These are phyloP conservation scores for Alternaria conjuncta DNA, from an alignment of 2,329 filamentous ascomycete species.

Conservation along the genomic window DNA sequence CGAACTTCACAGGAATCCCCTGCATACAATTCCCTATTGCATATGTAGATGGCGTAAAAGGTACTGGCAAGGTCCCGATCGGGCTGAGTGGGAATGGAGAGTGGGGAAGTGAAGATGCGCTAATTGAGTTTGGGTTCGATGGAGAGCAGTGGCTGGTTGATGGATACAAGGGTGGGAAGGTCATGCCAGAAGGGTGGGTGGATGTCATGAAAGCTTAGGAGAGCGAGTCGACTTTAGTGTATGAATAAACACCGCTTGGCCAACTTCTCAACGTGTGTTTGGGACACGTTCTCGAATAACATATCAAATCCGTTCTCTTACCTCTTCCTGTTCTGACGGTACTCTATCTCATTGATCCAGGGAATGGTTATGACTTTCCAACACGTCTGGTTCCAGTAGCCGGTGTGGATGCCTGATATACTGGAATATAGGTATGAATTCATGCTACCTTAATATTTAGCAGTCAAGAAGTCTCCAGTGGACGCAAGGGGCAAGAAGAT, in stretches of 20 bases:
- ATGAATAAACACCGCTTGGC: not conserved
- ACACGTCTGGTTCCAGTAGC: not conserved
- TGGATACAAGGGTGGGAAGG: conserved; percentile 42
- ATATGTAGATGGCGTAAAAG: conserved; percentile 64
- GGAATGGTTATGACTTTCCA: not conserved
- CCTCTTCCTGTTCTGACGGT: not conserved
- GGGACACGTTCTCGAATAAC: not conserved
- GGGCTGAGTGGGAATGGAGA: conserved; percentile 62
- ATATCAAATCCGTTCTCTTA: no score
- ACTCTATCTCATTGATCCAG: not conserved
- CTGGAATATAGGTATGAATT: not conserved
- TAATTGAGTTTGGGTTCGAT: conserved; percentile 61
- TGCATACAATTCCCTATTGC: conserved; percentile 77
- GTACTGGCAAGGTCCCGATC: conserved; percentile 62
- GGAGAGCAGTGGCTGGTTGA: conserved; percentile 56
- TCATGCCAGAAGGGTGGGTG: conserved; percentile 47
- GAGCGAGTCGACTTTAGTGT: not conserved
- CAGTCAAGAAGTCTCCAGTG: not conserved
- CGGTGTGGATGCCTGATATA: not conserved
- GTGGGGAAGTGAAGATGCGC: conserved; percentile 61
- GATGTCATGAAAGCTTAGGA: conserved; percentile 43
- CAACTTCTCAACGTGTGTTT: not conserved
- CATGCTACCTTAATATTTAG: not conserved
- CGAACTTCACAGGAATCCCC: conserved; percentile 82
- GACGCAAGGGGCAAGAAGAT: not conserved